Base-by-base conservation (phyloP, 306 rosid genomes). In the Rosa chinensis region DNA sequence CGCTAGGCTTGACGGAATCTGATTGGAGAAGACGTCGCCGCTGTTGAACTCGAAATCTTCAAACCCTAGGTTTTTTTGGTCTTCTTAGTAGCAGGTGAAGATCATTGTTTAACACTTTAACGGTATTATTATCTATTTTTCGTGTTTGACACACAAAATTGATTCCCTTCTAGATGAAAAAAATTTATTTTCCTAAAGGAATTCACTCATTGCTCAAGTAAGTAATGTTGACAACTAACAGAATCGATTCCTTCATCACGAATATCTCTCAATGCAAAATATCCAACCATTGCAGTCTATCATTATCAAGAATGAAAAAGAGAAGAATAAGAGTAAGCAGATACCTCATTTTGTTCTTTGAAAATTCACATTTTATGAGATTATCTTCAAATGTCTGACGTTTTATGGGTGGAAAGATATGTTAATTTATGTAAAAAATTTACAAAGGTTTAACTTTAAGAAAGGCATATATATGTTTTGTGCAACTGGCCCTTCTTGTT, bases 221-320 rank as follows among this genome's bases (percentile, higher is more conserved):
- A 6, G 66, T 28, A 32, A 63, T 35, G 42, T 13, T 5, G 28
- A 74, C 35, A 11, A 40, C 10, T 40, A 56, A 21, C 1, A 25
- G 68, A 43, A 74, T 74, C 8, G 16, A 53, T 56, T 42, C 77
- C 21, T 2, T 40, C 47, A 75, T 42, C 42, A 56, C 18, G 78
- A 75, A 73, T 73, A 73, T 53, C 5, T 73, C 53, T 53, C 77
- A 35, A n/a, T 21, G 37, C 7, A 73, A 37, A 37, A 13, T 6
- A 25, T 74, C 6, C 67, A 56, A 39, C 67, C 39, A 62, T 32
- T 63, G 20, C 3, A 12, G 68, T 32, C 14, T 74, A 39, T 56
- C 53, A n/a, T 40, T 42, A 6, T 68, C 52, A 56, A 37, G 61
- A n/a, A 21, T n/a, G 13, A 23, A 74, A 44, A 21, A 13, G 68